Evolutionary conservation across 768 basidiomycete species (phyloP), one percentile per base, ranked within the genome.

Genomic region (Vararia minispora): DNA sequence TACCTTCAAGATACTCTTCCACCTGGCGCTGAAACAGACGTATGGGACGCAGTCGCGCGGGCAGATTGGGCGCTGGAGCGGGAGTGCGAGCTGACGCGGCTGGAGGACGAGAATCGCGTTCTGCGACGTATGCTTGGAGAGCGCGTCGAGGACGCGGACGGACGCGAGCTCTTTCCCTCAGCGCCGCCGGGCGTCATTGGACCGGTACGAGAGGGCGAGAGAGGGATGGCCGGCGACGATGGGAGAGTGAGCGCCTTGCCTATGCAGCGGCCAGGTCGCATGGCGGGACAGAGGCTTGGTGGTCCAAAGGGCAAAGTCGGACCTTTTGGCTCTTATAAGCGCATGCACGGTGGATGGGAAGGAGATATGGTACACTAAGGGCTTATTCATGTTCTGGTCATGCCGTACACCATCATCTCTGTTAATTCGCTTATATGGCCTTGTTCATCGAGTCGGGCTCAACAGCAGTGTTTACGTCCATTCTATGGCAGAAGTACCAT

Each of bases 61-160:
- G 65, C 71, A n/a, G 87, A 94, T 43, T 73, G 79, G 65, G 79
- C 86, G 1, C 57, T 99, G 45, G 87, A 91, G 51, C 68, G 92
- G 43, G 95, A 98, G 56, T 80, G 79, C 52, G 94, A 99, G 61
- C 74, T 99, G 2, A 73, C 77, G 23, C 69, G 90, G 35, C 63
- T 99, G 28, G 79, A 92, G 60, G 74, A 69, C 47, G 94, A 99
- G 65, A 98, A 99, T 54, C 71, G 74, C 37, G 71, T 84, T 46
- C 60, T 99, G 45, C 69, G 81, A 49, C 67, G 75, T 41, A 63
- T 98, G 65, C 56, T 88, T 43, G 77, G 73, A 1, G 57, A 78
- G 13, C 62, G 60, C 0, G 49, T 63, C 6, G 46, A 38, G 17
- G 51, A 45, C 21, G 23, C 10, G 6, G 38, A 39, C 13, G 38